Evolutionary conservation across 1,284 basidiomycete genomes (phyloP), one percentile per base, ranked within the genome.

Genomic region (Leccinum variabile): DNA sequence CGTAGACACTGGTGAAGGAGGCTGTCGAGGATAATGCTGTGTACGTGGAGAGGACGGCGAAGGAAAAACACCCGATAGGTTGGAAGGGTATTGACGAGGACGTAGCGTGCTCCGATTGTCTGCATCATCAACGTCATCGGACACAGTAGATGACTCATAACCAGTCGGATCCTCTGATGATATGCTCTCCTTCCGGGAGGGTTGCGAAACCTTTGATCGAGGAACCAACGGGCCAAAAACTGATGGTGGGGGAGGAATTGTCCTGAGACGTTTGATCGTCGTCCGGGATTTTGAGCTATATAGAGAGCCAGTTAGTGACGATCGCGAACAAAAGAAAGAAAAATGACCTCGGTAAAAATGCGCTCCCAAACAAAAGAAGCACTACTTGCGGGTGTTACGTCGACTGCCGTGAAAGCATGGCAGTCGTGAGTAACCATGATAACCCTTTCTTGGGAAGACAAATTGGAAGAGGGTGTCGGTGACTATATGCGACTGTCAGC

Each of bases 381-480:
- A 66, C 83, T 85, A 59, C 81, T 81, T 30, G 90, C 86, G 25
- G 85, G 84, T 30, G 86, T 88, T 64, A 97, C 87, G 67, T 94
- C 90, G 39, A 96, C 92, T 41, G 86, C 82, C 49, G 84, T 84
- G 76, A 91, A 91, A 65, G 87, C 85, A 66, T 95, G 92, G 57
- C 90, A 90, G 75, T 96, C 93, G 32, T 84, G 80, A 3, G 94
- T 95, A 59, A 92, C 94, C 64, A 90, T 83, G 60, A 93, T 86
- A 60, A 86, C 77, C 63, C 85, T 80, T 59, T 85, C 83, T 46
- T 30, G 57, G 18, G 64, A 50, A 41, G 68, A 59, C 13, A 67
- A 55, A 52, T 64, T 63, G 39, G 59, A 66, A 41, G 75, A 74
- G 7, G 72, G 73, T 8, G 71, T 68, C 3, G 73, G 71, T 46